phyloP scores from a whole-genome alignment of 2,329 filamentous ascomycete species.

The Cucurbitaria berberidis region DNA sequence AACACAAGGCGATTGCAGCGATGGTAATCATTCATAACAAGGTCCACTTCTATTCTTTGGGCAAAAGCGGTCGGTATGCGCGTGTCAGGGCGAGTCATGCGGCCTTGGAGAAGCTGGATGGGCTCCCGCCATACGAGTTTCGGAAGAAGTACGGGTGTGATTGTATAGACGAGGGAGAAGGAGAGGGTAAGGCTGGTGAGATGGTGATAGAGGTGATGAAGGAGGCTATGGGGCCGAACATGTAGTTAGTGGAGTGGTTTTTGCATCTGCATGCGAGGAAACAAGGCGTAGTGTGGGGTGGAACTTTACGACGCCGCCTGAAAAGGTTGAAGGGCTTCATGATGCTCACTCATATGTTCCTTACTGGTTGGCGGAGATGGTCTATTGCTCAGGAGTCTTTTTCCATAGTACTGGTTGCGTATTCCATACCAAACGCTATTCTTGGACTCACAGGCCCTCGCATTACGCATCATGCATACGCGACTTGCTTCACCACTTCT shows the following conservation, averaged over 20 bases:
- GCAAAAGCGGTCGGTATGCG: conserved; percentile 72
- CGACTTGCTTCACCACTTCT: not conserved
- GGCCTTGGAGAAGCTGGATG: conserved; percentile 60
- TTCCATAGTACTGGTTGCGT: not conserved
- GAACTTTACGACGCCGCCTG: not conserved
- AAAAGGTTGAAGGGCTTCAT: not conserved
- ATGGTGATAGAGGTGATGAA: conserved; percentile 16
- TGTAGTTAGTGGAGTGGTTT: conserved; percentile 9
- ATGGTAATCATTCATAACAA: conserved; percentile 77
- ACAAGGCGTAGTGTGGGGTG: not conserved
- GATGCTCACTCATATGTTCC: not conserved
- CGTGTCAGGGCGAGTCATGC: conserved; percentile 70
- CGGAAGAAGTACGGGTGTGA: conserved; percentile 66
- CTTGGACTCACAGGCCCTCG: not conserved
- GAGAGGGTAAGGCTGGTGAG: not conserved
- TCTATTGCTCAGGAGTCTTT: not conserved
- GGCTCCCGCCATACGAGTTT: conserved; percentile 64
- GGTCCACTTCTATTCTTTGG: conserved; percentile 67
- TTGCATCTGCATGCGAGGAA: not conserved
- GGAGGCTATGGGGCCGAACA: conserved; percentile 24
- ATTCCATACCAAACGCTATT: not conserved
- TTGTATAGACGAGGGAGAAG: conserved; percentile 55
- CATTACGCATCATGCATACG: not conserved
- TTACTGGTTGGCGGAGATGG: not conserved
- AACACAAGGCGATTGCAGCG: conserved; percentile 62